A percentile compares a stretch with the other conserved stretches of the same genome.
These are phyloP conservation scores for Psidium guajava DNA, from an alignment of 345 rosid genomes.

Conservation along the genomic window DNA sequence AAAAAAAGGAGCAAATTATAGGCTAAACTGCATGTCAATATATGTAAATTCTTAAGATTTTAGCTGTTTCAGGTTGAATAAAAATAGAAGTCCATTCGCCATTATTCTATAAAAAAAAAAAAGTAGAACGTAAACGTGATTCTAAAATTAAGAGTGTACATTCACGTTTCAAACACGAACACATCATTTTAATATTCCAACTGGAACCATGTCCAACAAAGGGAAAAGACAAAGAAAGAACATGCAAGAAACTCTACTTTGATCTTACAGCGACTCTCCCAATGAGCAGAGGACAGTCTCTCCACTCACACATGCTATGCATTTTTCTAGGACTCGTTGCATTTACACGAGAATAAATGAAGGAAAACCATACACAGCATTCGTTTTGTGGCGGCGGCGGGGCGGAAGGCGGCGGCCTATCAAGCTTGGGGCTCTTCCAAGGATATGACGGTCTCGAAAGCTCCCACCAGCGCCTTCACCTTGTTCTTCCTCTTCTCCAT, in stretches of 20 bases:
- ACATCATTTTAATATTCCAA: not conserved
- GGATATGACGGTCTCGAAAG: slow-evolving; percentile 85
- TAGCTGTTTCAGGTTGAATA: too few species aligned
- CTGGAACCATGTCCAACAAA: not conserved
- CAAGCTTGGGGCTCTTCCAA: slow-evolving; percentile 46
- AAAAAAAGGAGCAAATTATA: too few species aligned
- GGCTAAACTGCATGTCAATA: too few species aligned
- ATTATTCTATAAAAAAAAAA: too few species aligned
- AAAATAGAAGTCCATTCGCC: not conserved
- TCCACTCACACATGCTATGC: not conserved
- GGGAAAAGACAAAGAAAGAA: not conserved
- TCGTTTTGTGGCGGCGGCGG: not conserved
- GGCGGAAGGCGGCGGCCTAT: not conserved
- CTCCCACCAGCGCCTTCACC: slow-evolving; percentile 79
- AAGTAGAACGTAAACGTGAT: not conserved
- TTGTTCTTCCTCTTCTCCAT: slow-evolving; percentile 70
- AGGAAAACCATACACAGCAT: not conserved
- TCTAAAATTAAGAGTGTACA: not conserved
- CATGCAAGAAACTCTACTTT: not conserved
- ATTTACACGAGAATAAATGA: not conserved
- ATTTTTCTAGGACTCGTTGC: not conserved
- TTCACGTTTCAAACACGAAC: not conserved
- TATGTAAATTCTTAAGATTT: too few species aligned
- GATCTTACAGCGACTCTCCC: not conserved
- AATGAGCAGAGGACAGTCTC: not conserved